Conservation (phyloP, 2,329 filamentous ascomycete genomes). For the Botrytis deweyae region DNA sequence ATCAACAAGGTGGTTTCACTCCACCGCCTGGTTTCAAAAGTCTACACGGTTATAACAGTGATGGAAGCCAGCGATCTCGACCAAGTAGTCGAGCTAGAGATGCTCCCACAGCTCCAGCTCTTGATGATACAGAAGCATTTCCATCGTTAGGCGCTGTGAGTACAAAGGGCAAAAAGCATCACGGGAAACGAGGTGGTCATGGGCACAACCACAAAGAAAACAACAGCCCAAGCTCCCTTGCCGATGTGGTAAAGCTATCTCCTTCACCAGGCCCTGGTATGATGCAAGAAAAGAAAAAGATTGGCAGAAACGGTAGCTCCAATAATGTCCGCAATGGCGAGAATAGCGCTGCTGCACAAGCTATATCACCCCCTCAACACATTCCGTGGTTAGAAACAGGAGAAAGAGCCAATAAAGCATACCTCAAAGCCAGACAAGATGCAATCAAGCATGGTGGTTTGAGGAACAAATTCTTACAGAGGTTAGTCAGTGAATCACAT, state of each 20-base stretch:
- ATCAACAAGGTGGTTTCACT: constrained; percentile 53
- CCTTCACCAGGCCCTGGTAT: constrained; percentile 72
- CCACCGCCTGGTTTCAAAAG: constrained; percentile 70
- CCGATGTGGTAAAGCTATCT: constrained; percentile 93
- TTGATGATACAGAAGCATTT: constrained; percentile 95
- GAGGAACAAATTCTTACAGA: constrained; percentile 95
- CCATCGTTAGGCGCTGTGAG: constrained; percentile 79
- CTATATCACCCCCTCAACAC: constrained; percentile 84
- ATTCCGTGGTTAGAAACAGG: constrained; percentile 97
- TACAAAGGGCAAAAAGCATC: constrained; percentile 83
- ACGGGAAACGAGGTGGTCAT: constrained; percentile 86
- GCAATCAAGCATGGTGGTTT: constrained; percentile 96
- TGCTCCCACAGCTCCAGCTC: constrained; percentile 67
- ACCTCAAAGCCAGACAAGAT: constrained; percentile 91
- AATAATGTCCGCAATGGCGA: constrained; percentile 66
- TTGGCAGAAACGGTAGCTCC: constrained; percentile 62
- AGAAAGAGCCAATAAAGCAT: constrained; percentile 84
- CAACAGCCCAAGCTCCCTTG: constrained; percentile 69
- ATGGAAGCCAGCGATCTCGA: constrained; percentile 73
- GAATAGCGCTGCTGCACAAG: constrained; percentile 76
- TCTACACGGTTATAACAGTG: constrained; percentile 55
- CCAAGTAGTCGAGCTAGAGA: constrained; percentile 72
- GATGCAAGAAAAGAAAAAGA: constrained; percentile 59
- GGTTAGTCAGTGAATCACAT: constrained; percentile 50
- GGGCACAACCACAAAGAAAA: constrained; percentile 69